Evolutionary conservation across 169 alveolate species (phyloP).

Genomic region (Plasmodium chabaudi): DNA sequence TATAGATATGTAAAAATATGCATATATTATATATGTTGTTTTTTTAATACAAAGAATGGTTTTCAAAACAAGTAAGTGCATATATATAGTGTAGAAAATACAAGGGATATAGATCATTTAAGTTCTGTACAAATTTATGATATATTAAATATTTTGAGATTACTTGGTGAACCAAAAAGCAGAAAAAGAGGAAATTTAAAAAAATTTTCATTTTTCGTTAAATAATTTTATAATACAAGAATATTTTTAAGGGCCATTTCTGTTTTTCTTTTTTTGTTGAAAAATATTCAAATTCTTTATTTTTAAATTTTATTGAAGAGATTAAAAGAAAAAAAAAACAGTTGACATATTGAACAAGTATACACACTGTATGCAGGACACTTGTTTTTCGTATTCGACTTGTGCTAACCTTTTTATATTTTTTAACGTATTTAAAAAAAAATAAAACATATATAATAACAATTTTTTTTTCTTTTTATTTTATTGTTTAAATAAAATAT

Average conservation of each 20-base stretch:
- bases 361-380: constrained; percentile 32
- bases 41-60: no score
- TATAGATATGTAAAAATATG: neutral
- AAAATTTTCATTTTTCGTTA: constrained; percentile 40
- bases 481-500: constrained; percentile 3
- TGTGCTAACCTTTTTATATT: constrained; percentile 19
- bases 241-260: constrained; percentile 3
- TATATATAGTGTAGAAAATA: constrained; percentile 2
- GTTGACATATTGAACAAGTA: constrained; percentile 11
- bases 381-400: constrained; percentile 11
- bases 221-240: constrained; percentile 15
- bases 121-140: constrained; percentile 10
- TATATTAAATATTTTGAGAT: constrained; percentile 22
- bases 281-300: neutral
- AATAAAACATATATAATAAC: constrained; percentile 4
- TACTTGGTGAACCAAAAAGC: constrained; percentile 44
- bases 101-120: neutral
- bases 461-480: neutral
- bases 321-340: constrained; percentile 9
- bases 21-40: neutral
- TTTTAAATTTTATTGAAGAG: constrained; percentile 11
- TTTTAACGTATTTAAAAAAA: constrained; percentile 1
- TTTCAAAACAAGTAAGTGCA: constrained; percentile 3
- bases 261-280: constrained; percentile 4
- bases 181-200: constrained; percentile 18